A percentile compares a stretch with the other conserved stretches of the same genome.
phyloP scores from a whole-genome alignment of 345 rosid species.

The Eucalyptus grandis region DNA sequence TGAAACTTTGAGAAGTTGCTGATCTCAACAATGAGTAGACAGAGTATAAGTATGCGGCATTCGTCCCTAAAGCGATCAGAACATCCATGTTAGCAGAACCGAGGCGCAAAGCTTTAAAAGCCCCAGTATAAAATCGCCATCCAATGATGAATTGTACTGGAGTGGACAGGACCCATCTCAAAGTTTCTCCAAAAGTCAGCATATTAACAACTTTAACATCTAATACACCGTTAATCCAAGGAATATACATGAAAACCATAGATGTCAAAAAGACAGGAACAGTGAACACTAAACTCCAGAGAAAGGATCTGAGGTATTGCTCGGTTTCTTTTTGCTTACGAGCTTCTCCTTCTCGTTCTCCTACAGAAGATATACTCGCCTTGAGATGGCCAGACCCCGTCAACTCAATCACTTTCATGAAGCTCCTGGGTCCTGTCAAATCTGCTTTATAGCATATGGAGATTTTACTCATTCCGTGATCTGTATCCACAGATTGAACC shows the following conservation, averaged over 20 bases:
- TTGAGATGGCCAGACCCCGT: constrained; percentile 45
- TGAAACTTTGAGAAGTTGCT: constrained; percentile 42
- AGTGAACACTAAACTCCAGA: constrained; percentile 78
- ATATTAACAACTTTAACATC: constrained; percentile 54
- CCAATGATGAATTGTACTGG: constrained; percentile 86
- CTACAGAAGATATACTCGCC: constrained; percentile 49
- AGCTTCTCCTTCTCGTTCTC: constrained; percentile 42
- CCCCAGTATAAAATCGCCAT: constrained; percentile 59
- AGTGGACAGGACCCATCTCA: constrained; percentile 63
- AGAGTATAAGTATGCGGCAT: constrained; percentile 88
- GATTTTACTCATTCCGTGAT: not conserved
- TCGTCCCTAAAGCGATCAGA: constrained; percentile 76
- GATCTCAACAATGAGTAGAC: constrained; percentile 62
- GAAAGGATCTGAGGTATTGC: constrained; percentile 40
- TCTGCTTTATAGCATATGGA: constrained; percentile 50
- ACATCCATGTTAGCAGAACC: constrained; percentile 93
- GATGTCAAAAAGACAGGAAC: constrained; percentile 66
- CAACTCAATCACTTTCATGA: constrained; percentile 57
- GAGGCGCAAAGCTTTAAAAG: constrained; percentile 59
- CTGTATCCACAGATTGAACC: constrained; percentile 29
- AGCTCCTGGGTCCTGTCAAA: constrained; percentile 65
- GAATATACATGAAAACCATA: constrained; percentile 74
- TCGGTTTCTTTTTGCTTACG: constrained; percentile 44
- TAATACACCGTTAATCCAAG: constrained; percentile 37
- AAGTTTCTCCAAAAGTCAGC: constrained; percentile 47